Evolutionary conservation across 306 rosid genomes (phyloP).

Genomic region (Cicer bijugum): DNA sequence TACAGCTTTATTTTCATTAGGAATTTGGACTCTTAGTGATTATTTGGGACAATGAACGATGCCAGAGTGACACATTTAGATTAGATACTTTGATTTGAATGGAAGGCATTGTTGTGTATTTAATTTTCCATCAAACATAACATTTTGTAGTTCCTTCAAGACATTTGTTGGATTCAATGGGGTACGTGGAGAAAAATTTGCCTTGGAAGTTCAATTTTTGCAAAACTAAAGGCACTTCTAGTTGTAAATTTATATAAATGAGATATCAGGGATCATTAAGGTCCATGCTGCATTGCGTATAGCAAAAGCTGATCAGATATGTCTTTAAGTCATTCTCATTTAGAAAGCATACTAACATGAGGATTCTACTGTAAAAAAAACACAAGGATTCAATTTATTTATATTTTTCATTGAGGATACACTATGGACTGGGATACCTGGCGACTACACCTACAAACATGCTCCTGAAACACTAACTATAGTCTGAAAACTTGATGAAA

Average conservation of each 20-base stretch:
- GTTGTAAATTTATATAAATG: neutral
- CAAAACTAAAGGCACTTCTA: neutral
- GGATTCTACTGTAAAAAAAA: neutral
- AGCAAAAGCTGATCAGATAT: neutral
- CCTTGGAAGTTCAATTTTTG: constrained; percentile 19
- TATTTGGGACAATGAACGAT: constrained; percentile 2
- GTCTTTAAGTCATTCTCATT: neutral
- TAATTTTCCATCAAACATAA: neutral
- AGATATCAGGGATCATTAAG: constrained; percentile 6
- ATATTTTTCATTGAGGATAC: constrained; percentile 69
- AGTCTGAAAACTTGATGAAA: constrained; percentile 76
- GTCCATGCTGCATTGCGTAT: constrained; percentile 17
- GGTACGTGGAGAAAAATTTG: constrained; percentile 1
- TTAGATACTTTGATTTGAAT: neutral
- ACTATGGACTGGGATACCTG: constrained; percentile 89
- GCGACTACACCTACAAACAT: constrained; percentile 65
- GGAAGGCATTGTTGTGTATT: neutral
- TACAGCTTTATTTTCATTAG: constrained; percentile 22
- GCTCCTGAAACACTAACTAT: constrained; percentile 70
- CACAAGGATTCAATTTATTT: no score
- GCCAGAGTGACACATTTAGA: neutral
- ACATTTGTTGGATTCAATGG: constrained; percentile 29
- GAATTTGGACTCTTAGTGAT: neutral
- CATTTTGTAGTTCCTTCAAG: constrained; percentile 22
- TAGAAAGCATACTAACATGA: constrained; percentile 26